Percentiles rank a stretch among this genome's conserved stretches.
Evolutionary conservation across 2,329 filamentous ascomycete species (phyloP).

Genomic region (Coleophoma cylindrospora): DNA sequence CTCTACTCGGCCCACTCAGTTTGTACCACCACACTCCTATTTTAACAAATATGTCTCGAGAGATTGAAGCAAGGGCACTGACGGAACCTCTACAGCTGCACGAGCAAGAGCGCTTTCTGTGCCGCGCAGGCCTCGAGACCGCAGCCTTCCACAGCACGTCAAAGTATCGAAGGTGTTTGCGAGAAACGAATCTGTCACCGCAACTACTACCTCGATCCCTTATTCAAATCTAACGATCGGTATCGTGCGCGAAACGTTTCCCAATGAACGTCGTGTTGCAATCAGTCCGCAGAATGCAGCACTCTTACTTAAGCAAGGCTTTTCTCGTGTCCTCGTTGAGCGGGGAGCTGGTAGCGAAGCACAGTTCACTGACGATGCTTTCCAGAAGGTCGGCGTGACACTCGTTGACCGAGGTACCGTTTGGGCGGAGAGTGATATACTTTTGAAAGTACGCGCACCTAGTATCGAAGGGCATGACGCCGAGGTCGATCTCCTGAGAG

Average conservation of each 20-base stretch:
- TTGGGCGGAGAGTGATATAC: conserved; percentile 71
- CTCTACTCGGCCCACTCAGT: conserved; percentile 12
- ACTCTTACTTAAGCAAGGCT: conserved; percentile 81
- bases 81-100: background rate
- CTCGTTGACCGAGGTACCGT: conserved; percentile 65
- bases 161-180: background rate
- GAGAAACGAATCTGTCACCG: conserved; percentile 1
- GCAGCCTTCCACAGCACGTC: background rate
- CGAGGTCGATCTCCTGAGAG: conserved; percentile 64
- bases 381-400: conserved; percentile 72
- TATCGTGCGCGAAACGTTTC: conserved; percentile 73
- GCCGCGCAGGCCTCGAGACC: background rate
- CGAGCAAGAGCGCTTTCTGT: background rate
- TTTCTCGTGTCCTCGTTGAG: conserved; percentile 71
- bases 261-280: conserved; percentile 76
- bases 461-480: conserved; percentile 49
- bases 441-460: conserved; percentile 80
- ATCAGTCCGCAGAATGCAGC: conserved; percentile 80
- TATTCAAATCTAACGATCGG: conserved; percentile 73
- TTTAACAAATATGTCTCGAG: too few relatives aligned
- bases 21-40: background rate
- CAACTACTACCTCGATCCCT: conserved; percentile 35
- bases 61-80: background rate
- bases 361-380: conserved; percentile 73
- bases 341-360: conserved; percentile 73